phyloP scores from a whole-genome alignment of 1,284 basidiomycete genomes.

The Heterobasidion irregulare region DNA sequence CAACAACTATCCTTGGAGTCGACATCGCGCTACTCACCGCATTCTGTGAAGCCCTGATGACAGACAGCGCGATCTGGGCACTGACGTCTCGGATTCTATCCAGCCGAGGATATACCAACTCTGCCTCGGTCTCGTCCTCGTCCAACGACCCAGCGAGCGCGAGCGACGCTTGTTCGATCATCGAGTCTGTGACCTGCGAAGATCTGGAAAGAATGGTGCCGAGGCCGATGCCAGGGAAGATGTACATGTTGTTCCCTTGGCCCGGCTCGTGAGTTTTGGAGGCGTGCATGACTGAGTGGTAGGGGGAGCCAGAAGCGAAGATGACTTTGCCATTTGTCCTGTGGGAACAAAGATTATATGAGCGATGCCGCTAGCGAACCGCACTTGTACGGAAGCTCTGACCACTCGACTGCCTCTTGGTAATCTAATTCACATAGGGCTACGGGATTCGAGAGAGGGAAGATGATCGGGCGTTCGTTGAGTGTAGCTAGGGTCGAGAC shows the following conservation, averaged over 20 bases:
- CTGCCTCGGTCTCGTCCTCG: conserved; percentile 45
- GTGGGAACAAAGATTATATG: neutral
- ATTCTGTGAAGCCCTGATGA: conserved; percentile 56
- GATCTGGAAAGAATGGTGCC: conserved; percentile 59
- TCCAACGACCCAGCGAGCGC: conserved; percentile 60
- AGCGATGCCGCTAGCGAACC: neutral
- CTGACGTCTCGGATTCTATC: conserved; percentile 64
- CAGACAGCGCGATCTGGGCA: conserved; percentile 49
- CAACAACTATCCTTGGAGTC: neutral
- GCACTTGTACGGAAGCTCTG: conserved; percentile 5
- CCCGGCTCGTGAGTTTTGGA: conserved; percentile 59
- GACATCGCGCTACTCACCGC: conserved; percentile 31
- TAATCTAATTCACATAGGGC: conserved; percentile 65
- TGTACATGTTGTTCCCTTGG: conserved; percentile 79
- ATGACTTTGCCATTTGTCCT: conserved; percentile 61
- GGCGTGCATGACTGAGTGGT: conserved; percentile 45
- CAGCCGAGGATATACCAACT: conserved; percentile 57
- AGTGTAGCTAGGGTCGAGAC: conserved; percentile 63
- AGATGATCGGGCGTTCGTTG: conserved; percentile 75
- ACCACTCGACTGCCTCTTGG: conserved; percentile 66
- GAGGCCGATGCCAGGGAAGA: conserved; percentile 59
- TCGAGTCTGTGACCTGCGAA: conserved; percentile 49
- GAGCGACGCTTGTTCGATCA: conserved; percentile 52
- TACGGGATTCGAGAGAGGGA: conserved; percentile 80
- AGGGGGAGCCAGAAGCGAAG: conserved; percentile 79